These are phyloP conservation scores for Hypoxylon trugodes DNA, from an alignment of 495 filamentous ascomycete genomes.

Conservation along the genomic window DNA sequence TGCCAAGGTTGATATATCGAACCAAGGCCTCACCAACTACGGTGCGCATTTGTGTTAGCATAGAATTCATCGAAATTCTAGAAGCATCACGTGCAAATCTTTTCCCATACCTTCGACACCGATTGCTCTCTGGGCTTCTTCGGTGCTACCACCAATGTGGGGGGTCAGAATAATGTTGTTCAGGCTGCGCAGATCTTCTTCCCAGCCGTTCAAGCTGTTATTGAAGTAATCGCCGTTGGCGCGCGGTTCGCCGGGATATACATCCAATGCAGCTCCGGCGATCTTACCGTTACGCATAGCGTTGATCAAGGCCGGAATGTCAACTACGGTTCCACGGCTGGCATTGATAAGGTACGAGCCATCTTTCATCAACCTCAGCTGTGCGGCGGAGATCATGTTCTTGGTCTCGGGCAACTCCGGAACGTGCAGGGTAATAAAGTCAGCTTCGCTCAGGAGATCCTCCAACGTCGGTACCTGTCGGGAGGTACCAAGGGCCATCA, in stretches of 20 bases:
- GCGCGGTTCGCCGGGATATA: conserved; percentile 92
- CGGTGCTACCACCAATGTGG: conserved; percentile 96
- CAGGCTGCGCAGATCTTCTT: conserved; percentile 81
- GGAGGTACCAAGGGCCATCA: conserved; percentile 92
- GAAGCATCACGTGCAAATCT: background rate
- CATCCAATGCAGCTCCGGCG: conserved; percentile 93
- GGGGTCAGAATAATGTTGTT: conserved; percentile 95
- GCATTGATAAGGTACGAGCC: conserved; percentile 97
- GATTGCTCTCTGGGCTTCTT: conserved; percentile 97
- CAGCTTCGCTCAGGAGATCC: conserved; percentile 76
- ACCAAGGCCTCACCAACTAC: conserved; percentile 82
- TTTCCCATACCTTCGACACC: conserved; percentile 75
- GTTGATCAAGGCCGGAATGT: conserved; percentile 91
- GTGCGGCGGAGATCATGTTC: conserved; percentile 80
- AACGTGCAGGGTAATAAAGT: conserved; percentile 95
- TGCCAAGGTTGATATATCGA: conserved; percentile 91
- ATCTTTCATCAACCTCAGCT: conserved; percentile 88
- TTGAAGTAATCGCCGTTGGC: conserved; percentile 97
- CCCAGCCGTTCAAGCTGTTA: conserved; percentile 83
- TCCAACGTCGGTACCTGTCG: conserved; percentile 81
- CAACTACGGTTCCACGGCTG: conserved; percentile 89
- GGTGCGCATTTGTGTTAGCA: conserved; percentile 5
- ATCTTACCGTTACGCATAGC: conserved; percentile 88
- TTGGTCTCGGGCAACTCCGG: conserved; percentile 91
- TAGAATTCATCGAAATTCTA: background rate